Conservation (phyloP, 345 rosid species). For the Streptanthus diversifolius region DNA sequence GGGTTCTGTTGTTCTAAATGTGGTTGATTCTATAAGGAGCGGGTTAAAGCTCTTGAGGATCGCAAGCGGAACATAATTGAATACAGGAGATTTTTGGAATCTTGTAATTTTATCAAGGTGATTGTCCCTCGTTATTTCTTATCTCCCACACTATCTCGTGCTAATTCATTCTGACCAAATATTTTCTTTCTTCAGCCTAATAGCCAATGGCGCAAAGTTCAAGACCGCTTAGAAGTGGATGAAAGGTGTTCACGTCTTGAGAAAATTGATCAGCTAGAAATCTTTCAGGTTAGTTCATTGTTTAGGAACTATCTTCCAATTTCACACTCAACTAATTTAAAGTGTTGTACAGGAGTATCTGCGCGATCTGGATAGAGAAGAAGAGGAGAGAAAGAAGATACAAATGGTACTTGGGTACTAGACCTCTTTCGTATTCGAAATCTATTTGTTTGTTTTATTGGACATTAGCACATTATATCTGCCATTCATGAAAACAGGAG, state of each 20-base stretch:
- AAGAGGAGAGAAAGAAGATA: conserved; percentile 86
- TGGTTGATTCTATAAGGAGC: conserved; percentile 53
- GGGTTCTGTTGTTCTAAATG: conserved; percentile 21
- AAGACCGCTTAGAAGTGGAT: conserved; percentile 84
- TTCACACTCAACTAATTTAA: conserved; percentile 31
- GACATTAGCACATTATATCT: conserved; percentile 10
- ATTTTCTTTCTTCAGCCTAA: conserved; percentile 48
- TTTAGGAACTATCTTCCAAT: conserved; percentile 6
- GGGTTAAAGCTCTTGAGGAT: conserved; percentile 64
- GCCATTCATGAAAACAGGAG: conserved; percentile 52
- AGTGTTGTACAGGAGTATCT: conserved; percentile 65
- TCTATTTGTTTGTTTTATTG: conserved; percentile 13
- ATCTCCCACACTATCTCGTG: conserved; percentile 2
- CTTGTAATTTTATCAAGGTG: conserved; percentile 93
- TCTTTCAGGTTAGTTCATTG: conserved; percentile 64
- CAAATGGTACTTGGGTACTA: conserved; percentile 57
- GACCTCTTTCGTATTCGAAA: not conserved
- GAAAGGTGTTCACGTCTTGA: conserved; percentile 90
- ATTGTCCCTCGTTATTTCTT: not conserved
- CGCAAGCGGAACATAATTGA: conserved; percentile 65
- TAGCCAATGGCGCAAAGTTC: conserved; percentile 98
- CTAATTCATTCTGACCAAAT: conserved; percentile 17
- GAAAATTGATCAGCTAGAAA: conserved; percentile 80
- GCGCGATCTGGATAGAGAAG: conserved; percentile 80
- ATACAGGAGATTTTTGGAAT: conserved; percentile 75